Evolutionary conservation across 1,284 basidiomycete species (phyloP).

Genomic region (Blastosporella zonata): DNA sequence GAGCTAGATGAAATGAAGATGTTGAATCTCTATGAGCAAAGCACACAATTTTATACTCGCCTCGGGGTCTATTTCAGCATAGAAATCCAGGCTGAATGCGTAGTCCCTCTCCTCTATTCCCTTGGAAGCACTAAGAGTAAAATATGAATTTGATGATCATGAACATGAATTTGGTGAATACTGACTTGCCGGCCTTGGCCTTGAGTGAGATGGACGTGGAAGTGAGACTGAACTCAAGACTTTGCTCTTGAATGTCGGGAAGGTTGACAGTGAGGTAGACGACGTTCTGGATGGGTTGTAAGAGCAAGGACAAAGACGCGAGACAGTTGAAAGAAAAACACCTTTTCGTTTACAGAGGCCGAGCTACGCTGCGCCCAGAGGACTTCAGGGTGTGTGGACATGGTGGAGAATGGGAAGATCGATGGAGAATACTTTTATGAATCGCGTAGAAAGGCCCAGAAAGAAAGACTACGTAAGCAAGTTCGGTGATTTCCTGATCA

Average conservation of each 20-base stretch:
- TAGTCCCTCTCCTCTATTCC: constrained; percentile 61
- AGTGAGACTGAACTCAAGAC: constrained; percentile 64
- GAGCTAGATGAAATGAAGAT: constrained; percentile 41
- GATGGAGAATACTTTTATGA: constrained; percentile 13
- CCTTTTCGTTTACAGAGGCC: constrained; percentile 64
- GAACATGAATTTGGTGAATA: constrained; percentile 14
- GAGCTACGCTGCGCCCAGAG: constrained; percentile 91
- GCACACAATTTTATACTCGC: constrained; percentile 36
- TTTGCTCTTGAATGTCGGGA: constrained; percentile 68
- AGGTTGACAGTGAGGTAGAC: constrained; percentile 83
- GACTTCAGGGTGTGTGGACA: constrained; percentile 78
- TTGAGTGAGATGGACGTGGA: constrained; percentile 66
- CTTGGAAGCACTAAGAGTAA: constrained; percentile 40
- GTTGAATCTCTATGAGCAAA: neutral
- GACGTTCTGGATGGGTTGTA: constrained; percentile 59
- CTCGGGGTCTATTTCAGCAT: constrained; percentile 70
- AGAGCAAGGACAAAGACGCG: constrained; percentile 11
- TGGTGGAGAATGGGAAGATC: constrained; percentile 25
- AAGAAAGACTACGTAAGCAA: constrained; percentile 27
- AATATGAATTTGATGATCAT: neutral
- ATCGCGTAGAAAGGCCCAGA: constrained; percentile 39
- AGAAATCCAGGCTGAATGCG: constrained; percentile 73
- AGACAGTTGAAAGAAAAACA: constrained; percentile 29
- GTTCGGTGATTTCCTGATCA: constrained; percentile 1
- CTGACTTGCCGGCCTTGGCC: constrained; percentile 71